Evolutionary conservation across 2,329 filamentous ascomycete species (phyloP), one percentile per base, ranked within the genome.

Genomic region (Aspergillus pseudoglaucus): DNA sequence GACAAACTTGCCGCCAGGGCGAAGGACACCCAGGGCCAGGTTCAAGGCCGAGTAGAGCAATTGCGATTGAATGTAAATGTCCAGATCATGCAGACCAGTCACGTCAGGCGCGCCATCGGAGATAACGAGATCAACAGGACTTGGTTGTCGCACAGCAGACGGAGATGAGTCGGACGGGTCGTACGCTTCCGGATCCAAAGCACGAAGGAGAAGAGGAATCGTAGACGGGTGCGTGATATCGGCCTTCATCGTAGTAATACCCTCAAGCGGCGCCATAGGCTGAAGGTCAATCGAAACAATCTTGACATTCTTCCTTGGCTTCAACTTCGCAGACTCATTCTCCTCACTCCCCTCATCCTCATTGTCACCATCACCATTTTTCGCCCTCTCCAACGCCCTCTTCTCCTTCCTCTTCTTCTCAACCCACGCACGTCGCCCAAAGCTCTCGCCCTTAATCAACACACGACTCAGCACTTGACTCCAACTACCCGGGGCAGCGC

Each of bases 181-280:
- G 50, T 84, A 79, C 54, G 81, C 80, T 38, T 83, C 80, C 1
- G 88, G 81, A 59, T 96, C 90, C 18, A 98, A 77, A 1, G 91
- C 90, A 54, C 84, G 82, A 20, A 97, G 80, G 17, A 98, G 80
- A 3, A 95, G 80, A 6, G 91, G 90, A 27, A 97, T 88, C 0
- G 93, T 98, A 3, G 90, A 90, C 0, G 93, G 91, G 67, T 98
- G 93, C 7, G 93, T 98, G 59, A 98, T 98, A 66, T 98, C 93
- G 43, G 93, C 93, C 61, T 90, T 86, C 12, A 98, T 79, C 9
- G 88, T 95, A 32, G 85, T 88, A 66, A 98, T 95, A 51, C 93
- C 93, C 22, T 93, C 87, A 4, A 98, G 78, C 5, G 91, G 89
- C 52, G 87, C 89, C 80, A 98, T 98, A 35, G 93, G 93, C 66